Evolutionary conservation across 768 basidiomycete genomes (phyloP).

Genomic region (Lactarius hengduanensis): DNA sequence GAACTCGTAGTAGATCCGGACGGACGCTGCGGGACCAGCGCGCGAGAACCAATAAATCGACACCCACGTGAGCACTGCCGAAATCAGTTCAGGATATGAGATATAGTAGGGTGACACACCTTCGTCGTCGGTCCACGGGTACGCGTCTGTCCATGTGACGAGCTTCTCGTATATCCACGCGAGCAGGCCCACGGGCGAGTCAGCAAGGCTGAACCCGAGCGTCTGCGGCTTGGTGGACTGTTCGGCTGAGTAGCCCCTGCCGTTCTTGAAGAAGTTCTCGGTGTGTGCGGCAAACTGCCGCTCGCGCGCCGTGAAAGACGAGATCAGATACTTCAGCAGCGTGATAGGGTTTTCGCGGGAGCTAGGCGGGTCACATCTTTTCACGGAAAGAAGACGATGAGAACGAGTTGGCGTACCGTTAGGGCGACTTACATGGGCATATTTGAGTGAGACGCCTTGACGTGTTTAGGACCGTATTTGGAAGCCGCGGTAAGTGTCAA

Average conservation of each 20-base stretch:
- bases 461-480: conserved; percentile 32
- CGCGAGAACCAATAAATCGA: conserved; percentile 57
- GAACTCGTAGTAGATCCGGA: conserved; percentile 45
- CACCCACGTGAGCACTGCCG: conserved; percentile 56
- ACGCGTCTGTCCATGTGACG: conserved; percentile 25
- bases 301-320: conserved; percentile 39
- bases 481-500: conserved; percentile 32
- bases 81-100: too few species aligned
- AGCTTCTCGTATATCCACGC: conserved; percentile 33
- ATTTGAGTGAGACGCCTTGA: conserved; percentile 33
- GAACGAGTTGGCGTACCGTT: too few species aligned
- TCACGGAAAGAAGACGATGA: neutral
- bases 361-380: conserved; percentile 27
- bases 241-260: conserved; percentile 40
- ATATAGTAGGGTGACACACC: conserved; percentile 33
- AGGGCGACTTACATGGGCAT: conserved; percentile 30
- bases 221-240: conserved; percentile 39
- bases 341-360: conserved; percentile 32
- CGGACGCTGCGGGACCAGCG: too few species aligned
- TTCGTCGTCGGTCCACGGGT: conserved; percentile 52
- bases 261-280: conserved; percentile 34
- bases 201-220: conserved; percentile 47
- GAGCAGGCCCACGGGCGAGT: conserved; percentile 23
- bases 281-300: conserved; percentile 37
- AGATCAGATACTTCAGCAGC: conserved; percentile 34